A percentile compares a stretch with the other conserved stretches of the same genome.
These are phyloP conservation scores for Paraphaeosphaeria minitans DNA, from an alignment of 2,329 filamentous ascomycete genomes.

Conservation along the genomic window DNA sequence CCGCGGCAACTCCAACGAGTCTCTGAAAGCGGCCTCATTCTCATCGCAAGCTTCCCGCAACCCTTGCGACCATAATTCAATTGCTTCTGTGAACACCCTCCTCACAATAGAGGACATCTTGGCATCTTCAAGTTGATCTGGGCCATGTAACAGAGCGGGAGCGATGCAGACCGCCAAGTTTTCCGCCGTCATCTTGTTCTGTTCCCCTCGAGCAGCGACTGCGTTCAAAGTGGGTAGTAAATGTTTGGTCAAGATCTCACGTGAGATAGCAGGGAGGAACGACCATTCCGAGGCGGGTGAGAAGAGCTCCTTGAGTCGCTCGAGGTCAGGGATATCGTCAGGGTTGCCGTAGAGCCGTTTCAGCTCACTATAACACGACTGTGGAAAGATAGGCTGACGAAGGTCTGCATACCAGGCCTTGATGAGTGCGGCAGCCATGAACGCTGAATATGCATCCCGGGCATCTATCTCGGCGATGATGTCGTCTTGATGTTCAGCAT, in stretches of 20 bases:
- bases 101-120: constrained; percentile 59
- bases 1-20: constrained; percentile 48
- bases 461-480: constrained; percentile 54
- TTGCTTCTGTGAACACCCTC: constrained; percentile 55
- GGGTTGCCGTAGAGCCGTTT: constrained; percentile 50
- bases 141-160: constrained; percentile 57
- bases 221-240: constrained; percentile 57
- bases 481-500: constrained; percentile 44
- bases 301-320: constrained; percentile 53
- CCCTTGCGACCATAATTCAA: constrained; percentile 53
- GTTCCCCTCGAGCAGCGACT: constrained; percentile 52
- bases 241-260: constrained; percentile 57
- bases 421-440: constrained; percentile 59
- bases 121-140: constrained; percentile 60
- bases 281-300: constrained; percentile 54
- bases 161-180: constrained; percentile 62
- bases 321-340: constrained; percentile 46
- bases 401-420: constrained; percentile 62
- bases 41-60: constrained; percentile 51
- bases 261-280: constrained; percentile 51
- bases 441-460: constrained; percentile 59
- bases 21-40: constrained; percentile 42
- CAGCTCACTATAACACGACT: constrained; percentile 54
- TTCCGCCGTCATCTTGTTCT: constrained; percentile 61
- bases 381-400: constrained; percentile 57